Conservation (phyloP, 106 monocot genomes). For the Dioscorea alata region DNA sequence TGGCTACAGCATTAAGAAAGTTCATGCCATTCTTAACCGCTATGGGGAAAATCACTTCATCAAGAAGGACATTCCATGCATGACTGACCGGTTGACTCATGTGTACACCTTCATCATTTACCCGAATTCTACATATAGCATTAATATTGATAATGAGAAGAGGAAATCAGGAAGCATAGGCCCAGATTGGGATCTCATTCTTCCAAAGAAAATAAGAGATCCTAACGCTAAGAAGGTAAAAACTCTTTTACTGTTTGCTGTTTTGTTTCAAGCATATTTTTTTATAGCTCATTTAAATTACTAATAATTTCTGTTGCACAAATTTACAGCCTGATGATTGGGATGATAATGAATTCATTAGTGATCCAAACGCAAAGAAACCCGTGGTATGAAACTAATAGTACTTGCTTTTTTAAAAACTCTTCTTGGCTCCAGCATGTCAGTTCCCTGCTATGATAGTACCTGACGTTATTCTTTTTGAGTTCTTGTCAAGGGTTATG, state of each 20-base stretch:
- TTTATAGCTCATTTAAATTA: background rate
- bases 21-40: slow-evolving; percentile 46
- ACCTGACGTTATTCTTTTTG: background rate
- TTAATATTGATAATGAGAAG: slow-evolving; percentile 49
- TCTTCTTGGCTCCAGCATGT: background rate
- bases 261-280: background rate
- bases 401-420: background rate
- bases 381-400: slow-evolving; percentile 37
- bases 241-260: background rate
- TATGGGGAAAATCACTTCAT: slow-evolving; percentile 46
- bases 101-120: slow-evolving; percentile 47
- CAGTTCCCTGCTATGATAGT: too few species aligned
- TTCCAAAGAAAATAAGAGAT: slow-evolving; percentile 64
- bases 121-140: slow-evolving; percentile 50
- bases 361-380: slow-evolving; percentile 57
- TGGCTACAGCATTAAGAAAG: slow-evolving; percentile 41
- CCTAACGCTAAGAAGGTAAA: slow-evolving; percentile 67
- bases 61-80: slow-evolving; percentile 47
- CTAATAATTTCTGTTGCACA: background rate
- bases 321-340: slow-evolving; percentile 61
- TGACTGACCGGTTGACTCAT: slow-evolving; percentile 54
- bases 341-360: slow-evolving; percentile 64
- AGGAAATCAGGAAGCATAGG: slow-evolving; percentile 51
- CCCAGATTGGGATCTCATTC: slow-evolving; percentile 45
- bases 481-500: slow-evolving; percentile 26